Percentiles rank a stretch among this genome's conserved stretches.
These are phyloP conservation scores for Neoconidiobolus thromboides DNA, from an alignment of 371 early-diverging fungal species.

Conservation along the genomic window DNA sequence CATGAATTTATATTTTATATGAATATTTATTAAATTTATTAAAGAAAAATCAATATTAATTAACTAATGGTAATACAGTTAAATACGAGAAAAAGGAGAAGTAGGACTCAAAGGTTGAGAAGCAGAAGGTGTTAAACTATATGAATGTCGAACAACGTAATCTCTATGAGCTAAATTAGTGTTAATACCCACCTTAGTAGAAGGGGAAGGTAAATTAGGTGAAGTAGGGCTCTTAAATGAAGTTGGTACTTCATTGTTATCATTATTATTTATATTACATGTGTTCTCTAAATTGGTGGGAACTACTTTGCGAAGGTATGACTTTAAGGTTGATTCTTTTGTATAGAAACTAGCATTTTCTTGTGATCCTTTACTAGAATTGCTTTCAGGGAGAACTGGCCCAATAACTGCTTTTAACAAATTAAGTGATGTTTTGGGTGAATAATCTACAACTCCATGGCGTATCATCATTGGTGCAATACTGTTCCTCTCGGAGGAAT, in stretches of 20 bases:
- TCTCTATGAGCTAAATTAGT: not conserved
- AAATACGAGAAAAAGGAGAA: not conserved
- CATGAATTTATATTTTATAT: too few species aligned
- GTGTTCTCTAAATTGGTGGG: not conserved
- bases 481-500: not conserved
- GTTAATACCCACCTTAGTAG: not conserved
- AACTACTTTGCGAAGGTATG: not conserved
- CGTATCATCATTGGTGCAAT: not conserved
- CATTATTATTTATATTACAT: too few species aligned
- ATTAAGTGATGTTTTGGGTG: not conserved
- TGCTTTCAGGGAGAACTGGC: not conserved
- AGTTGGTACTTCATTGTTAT: not conserved
- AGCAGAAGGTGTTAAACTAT: not conserved
- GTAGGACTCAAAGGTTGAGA: not conserved
- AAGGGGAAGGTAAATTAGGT: not conserved
- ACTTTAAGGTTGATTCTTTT: too few species aligned
- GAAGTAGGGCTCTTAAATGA: not conserved
- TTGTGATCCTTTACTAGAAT: not conserved
- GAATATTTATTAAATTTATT: too few species aligned
- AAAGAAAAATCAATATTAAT: too few species aligned
- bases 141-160: not conserved
- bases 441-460: not conserved
- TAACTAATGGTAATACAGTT: too few species aligned
- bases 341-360: not conserved
- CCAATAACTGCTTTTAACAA: not conserved